These are phyloP conservation scores for Scutellaria galericulata DNA, from an alignment of 257 asterid genomes.

Conservation along the genomic window DNA sequence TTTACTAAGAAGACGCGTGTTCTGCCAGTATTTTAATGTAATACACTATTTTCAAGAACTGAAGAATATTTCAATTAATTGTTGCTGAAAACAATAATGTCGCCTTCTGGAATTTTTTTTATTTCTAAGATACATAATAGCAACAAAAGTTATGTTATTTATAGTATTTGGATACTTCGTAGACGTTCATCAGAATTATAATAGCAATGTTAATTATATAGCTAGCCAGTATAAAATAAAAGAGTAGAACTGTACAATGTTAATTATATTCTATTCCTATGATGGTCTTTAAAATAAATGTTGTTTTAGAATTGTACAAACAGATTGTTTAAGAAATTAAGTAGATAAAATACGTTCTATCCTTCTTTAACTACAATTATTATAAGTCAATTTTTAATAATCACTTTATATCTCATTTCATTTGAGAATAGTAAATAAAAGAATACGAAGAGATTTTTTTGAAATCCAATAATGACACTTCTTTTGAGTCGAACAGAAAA, in stretches of 20 bases:
- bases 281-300: too few species aligned
- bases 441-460: too few species aligned
- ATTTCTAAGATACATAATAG: neutral
- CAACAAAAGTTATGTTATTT: neutral
- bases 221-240: neutral
- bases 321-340: too few species aligned
- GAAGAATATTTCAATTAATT: constrained; percentile 11
- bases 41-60: neutral
- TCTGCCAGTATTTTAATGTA: neutral
- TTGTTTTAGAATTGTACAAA: too few species aligned
- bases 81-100: constrained; percentile 41
- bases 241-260: neutral
- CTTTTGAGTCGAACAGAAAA: too few species aligned
- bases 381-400: too few species aligned
- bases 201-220: neutral
- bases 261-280: neutral
- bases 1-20: constrained; percentile 17
- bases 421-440: too few species aligned
- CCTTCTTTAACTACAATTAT: too few species aligned
- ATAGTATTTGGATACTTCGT: constrained; percentile 37
- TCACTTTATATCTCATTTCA: too few species aligned
- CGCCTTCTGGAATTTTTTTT: constrained; percentile 2
- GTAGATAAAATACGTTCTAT: too few species aligned
- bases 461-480: too few species aligned
- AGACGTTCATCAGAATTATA: constrained; percentile 39